Evolutionary conservation across 208 protist genomes (phyloP).

Genomic region (Trypanosoma congolense): DNA sequence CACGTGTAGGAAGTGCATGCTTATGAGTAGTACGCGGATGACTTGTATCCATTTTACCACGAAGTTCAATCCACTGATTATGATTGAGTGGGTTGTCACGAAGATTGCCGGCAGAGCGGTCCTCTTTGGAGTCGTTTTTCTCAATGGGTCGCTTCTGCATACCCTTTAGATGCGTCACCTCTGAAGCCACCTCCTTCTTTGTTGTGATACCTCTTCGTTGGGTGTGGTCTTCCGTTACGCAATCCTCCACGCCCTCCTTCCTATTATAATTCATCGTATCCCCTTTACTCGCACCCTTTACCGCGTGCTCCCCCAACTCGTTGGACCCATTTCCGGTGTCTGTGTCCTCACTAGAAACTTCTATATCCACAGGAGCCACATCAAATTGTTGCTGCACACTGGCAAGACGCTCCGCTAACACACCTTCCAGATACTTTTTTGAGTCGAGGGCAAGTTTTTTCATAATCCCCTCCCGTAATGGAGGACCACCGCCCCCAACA

Average conservation of each 20-base stretch:
- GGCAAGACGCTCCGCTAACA: constrained; percentile 62
- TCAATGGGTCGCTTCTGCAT: neutral
- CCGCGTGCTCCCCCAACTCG: neutral
- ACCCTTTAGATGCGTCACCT: too few relatives aligned
- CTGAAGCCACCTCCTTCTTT: too few relatives aligned
- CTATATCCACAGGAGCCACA: neutral
- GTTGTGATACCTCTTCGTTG: too few relatives aligned
- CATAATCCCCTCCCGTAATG: constrained; percentile 40
- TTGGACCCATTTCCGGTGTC: too few relatives aligned
- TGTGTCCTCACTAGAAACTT: too few relatives aligned
- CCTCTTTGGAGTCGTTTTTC: neutral
- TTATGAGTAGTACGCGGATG: neutral
- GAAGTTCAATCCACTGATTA: constrained; percentile 18
- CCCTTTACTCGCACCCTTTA: neutral
- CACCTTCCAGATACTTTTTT: constrained; percentile 61
- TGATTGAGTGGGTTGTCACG: constrained; percentile 22
- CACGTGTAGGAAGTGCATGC: neutral
- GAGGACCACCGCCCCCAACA: constrained; percentile 14
- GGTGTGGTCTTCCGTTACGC: too few relatives aligned
- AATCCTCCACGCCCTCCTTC: too few relatives aligned
- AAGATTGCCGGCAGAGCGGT: neutral
- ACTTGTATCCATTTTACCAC: neutral
- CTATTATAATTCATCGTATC: too few relatives aligned
- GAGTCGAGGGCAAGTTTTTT: constrained; percentile 63
- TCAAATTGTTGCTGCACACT: constrained; percentile 16